Percentiles rank a stretch among this genome's conserved stretches.
phyloP scores from a whole-genome alignment of 169 alveolate genomes.

The Pseudocohnilembus persalinus region DNA sequence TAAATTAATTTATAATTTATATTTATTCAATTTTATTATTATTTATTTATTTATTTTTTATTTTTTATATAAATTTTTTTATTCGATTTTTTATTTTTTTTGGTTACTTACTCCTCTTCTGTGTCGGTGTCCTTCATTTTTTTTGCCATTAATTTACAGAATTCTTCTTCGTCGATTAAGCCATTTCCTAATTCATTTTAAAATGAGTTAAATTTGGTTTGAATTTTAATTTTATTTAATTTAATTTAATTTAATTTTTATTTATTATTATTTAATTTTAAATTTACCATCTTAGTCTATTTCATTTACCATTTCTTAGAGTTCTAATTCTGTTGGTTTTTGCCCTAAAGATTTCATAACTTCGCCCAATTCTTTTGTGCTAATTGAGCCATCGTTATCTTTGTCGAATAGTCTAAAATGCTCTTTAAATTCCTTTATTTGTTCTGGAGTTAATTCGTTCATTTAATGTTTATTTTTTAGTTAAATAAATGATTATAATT shows the following conservation, averaged over 20 bases:
- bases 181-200: slow-evolving; percentile 35
- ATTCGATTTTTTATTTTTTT: too few species aligned
- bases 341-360: slow-evolving; percentile 91
- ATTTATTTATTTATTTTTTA: too few species aligned
- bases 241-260: too few species aligned
- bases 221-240: too few species aligned
- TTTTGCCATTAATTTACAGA: slow-evolving; percentile 54
- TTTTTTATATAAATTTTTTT: too few species aligned
- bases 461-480: slow-evolving; percentile 6
- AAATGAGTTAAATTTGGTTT: too few species aligned
- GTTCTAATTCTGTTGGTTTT: slow-evolving; percentile 49
- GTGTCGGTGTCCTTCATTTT: slow-evolving; percentile 56
- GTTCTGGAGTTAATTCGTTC: slow-evolving; percentile 29
- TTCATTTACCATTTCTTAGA: slow-evolving; percentile 94
- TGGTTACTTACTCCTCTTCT: slow-evolving; percentile 46
- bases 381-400: slow-evolving; percentile 86
- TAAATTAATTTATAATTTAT: slow-evolving; percentile 12
- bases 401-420: slow-evolving; percentile 63
- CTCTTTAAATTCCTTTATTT: slow-evolving; percentile 56
- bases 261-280: too few species aligned
- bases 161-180: slow-evolving; percentile 55
- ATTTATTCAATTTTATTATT: neutral
- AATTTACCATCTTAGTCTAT: slow-evolving; percentile 92
- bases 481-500: neutral
- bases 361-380: slow-evolving; percentile 96